A percentile compares a stretch with the other conserved stretches of the same genome.
These are phyloP conservation scores for Nakazawaea siamensis DNA, from an alignment of 805 yeast genomes.

Conservation along the genomic window DNA sequence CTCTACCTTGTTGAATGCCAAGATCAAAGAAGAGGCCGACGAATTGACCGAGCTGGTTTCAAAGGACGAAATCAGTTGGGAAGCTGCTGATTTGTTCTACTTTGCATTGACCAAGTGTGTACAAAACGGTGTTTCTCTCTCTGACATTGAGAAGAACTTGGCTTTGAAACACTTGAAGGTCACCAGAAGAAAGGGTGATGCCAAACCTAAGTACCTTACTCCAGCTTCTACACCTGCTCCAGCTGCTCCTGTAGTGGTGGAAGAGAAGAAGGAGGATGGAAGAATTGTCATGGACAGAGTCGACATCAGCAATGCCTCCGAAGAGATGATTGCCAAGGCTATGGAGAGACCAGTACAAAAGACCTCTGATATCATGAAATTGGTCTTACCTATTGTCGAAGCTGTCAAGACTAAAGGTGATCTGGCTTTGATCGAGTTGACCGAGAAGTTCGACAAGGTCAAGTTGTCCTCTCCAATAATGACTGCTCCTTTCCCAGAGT, in stretches of 20 bases:
- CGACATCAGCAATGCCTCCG: conserved; percentile 30
- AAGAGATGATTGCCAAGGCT: conserved; percentile 46
- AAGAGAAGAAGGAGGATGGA: conserved; percentile 11
- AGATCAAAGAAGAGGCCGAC: conserved; percentile 93
- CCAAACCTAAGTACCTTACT: conserved; percentile 66
- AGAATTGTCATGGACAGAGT: conserved; percentile 45
- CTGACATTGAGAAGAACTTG: conserved; percentile 78
- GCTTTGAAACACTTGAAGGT: conserved; percentile 80
- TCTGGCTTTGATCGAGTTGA: conserved; percentile 76
- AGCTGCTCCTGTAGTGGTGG: background rate
- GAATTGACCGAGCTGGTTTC: conserved; percentile 81
- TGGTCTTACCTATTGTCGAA: conserved; percentile 85
- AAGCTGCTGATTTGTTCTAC: conserved; percentile 82
- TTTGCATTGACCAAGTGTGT: conserved; percentile 46
- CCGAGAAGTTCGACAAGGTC: conserved; percentile 89
- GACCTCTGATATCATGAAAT: conserved; percentile 84
- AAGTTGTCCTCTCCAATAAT: conserved; percentile 63
- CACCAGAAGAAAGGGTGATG: conserved; percentile 92
- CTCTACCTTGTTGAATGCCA: conserved; percentile 66
- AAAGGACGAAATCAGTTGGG: conserved; percentile 79
- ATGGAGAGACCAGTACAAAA: conserved; percentile 93
- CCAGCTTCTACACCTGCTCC: conserved; percentile 15
- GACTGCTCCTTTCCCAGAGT: conserved; percentile 79
- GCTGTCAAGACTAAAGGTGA: conserved; percentile 76
- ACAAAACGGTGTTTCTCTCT: conserved; percentile 68